A percentile compares a stretch with the other conserved stretches of the same genome.
These are phyloP conservation scores for Saposhnikovia divaricata DNA, from an alignment of 129 eudicot genomes.

Conservation along the genomic window DNA sequence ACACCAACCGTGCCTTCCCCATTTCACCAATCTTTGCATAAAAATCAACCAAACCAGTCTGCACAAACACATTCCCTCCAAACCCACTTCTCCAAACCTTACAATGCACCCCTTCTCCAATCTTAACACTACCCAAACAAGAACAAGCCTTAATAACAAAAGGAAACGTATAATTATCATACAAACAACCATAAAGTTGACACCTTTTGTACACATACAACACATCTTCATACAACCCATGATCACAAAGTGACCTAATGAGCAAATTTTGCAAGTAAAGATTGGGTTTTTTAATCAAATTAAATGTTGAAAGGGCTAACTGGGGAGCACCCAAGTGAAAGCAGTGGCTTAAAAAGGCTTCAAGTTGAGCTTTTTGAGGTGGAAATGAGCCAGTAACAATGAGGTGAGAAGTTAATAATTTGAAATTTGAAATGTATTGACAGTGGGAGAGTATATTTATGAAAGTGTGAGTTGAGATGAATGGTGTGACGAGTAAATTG, in stretches of 20 bases:
- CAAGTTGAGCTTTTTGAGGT: conserved; percentile 10
- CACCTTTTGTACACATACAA: conserved; percentile 24
- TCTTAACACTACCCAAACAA: conserved; percentile 20
- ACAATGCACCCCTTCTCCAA: conserved; percentile 33
- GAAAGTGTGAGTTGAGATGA: neutral
- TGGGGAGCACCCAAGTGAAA: conserved; percentile 41
- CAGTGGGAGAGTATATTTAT: conserved; percentile 17
- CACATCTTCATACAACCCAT: conserved; percentile 29
- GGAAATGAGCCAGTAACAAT: conserved; percentile 22
- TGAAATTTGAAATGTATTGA: conserved; percentile 19
- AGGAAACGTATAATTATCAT: conserved; percentile 51
- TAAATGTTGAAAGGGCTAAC: conserved; percentile 31
- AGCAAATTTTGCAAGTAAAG: conserved; percentile 39
- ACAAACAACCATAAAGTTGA: conserved; percentile 19
- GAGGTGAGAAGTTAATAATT: conserved; percentile 30
- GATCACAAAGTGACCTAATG: conserved; percentile 30
- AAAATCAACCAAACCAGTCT: conserved; percentile 45
- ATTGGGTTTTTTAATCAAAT: conserved; percentile 21
- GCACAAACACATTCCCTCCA: conserved; percentile 41
- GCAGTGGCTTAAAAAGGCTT: conserved; percentile 26
- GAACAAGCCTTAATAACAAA: conserved; percentile 51
- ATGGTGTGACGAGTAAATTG: neutral
- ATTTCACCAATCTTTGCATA: conserved; percentile 35
- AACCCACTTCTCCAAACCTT: conserved; percentile 41
- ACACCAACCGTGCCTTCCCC: conserved; percentile 34